Conservation (phyloP, 2,329 filamentous ascomycete genomes). For the Microascus cirrosus region DNA sequence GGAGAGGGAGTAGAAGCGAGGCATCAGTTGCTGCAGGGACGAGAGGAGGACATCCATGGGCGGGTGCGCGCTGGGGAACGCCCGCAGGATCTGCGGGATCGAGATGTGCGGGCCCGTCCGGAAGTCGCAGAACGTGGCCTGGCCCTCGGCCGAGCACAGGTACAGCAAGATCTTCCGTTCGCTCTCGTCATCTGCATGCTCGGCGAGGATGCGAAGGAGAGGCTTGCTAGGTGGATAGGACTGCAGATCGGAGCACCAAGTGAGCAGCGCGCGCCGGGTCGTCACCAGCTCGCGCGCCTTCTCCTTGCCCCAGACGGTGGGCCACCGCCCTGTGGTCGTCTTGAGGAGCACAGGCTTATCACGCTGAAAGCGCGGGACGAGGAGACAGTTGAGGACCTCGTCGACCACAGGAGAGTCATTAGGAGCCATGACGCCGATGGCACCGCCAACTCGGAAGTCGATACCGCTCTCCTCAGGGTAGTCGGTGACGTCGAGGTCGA, state of each 20-base stretch:
- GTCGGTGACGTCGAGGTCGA: slow-evolving; percentile 91
- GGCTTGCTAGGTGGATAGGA: slow-evolving; percentile 85
- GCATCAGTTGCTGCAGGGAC: slow-evolving; percentile 80
- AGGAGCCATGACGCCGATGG: slow-evolving; percentile 84
- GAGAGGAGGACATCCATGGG: slow-evolving; percentile 74
- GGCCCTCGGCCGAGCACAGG: slow-evolving; percentile 80
- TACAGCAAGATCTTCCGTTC: slow-evolving; percentile 85
- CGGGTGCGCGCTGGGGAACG: slow-evolving; percentile 85
- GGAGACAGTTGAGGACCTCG: slow-evolving; percentile 69
- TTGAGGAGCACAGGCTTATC: slow-evolving; percentile 73
- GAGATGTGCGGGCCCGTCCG: slow-evolving; percentile 82
- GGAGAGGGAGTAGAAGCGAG: slow-evolving; percentile 94
- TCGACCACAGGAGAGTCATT: slow-evolving; percentile 72
- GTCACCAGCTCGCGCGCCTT: slow-evolving; percentile 75
- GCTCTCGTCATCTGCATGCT: slow-evolving; percentile 66
- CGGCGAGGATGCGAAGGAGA: slow-evolving; percentile 73
- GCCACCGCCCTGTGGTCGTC: slow-evolving; percentile 79
- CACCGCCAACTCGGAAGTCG: slow-evolving; percentile 94
- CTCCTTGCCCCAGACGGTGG: slow-evolving; percentile 95
- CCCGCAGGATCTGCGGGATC: slow-evolving; percentile 73
- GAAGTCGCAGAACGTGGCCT: slow-evolving; percentile 87
- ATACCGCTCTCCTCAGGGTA: slow-evolving; percentile 77
- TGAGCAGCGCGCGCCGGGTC: slow-evolving; percentile 82
- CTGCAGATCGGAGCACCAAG: slow-evolving; percentile 91
- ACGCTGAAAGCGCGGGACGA: slow-evolving; percentile 70